Percentiles rank a stretch among this genome's conserved stretches.
These are phyloP conservation scores for Pythium angustatum DNA, from an alignment of 352 stramenopile genomes.

Conservation along the genomic window DNA sequence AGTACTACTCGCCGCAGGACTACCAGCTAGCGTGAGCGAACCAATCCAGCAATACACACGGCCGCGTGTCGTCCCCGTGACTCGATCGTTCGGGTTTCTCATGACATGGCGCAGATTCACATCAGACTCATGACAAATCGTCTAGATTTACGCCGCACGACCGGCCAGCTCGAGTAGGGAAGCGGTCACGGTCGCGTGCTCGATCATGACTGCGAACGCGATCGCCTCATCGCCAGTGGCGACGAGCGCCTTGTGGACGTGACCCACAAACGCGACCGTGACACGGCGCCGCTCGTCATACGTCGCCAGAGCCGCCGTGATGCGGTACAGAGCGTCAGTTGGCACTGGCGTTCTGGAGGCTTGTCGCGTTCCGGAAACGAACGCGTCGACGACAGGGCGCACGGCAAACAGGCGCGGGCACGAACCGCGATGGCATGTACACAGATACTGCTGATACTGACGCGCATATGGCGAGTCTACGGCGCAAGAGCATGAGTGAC, in stretches of 20 bases:
- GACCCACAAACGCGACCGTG: neutral
- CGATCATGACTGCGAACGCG: constrained; percentile 4
- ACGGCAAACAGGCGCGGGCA: neutral
- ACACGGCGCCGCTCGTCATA: constrained; percentile 2
- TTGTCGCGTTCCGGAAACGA: neutral
- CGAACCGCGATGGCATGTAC: neutral
- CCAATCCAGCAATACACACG: neutral
- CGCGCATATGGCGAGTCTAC: constrained; percentile 9
- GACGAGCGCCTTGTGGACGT: constrained; percentile 1
- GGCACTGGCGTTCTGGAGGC: neutral
- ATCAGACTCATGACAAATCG: too few species aligned
- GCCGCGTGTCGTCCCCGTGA: neutral
- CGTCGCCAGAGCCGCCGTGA: constrained; percentile 1
- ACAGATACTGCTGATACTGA: constrained; percentile 32
- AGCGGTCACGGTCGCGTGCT: too few species aligned
- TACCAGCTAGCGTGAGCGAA: constrained; percentile 78
- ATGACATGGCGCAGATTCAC: too few species aligned
- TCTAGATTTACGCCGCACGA: too few species aligned
- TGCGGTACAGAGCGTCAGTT: neutral
- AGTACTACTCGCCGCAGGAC: constrained; percentile 98
- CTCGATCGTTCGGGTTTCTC: neutral
- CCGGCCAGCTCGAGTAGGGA: too few species aligned
- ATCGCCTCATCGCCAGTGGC: neutral
- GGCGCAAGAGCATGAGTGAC: neutral
- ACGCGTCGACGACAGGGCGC: constrained; percentile 3